Evolutionary conservation across 2,329 filamentous ascomycete genomes (phyloP).

Genomic region (Dactylonectria estremocensis): DNA sequence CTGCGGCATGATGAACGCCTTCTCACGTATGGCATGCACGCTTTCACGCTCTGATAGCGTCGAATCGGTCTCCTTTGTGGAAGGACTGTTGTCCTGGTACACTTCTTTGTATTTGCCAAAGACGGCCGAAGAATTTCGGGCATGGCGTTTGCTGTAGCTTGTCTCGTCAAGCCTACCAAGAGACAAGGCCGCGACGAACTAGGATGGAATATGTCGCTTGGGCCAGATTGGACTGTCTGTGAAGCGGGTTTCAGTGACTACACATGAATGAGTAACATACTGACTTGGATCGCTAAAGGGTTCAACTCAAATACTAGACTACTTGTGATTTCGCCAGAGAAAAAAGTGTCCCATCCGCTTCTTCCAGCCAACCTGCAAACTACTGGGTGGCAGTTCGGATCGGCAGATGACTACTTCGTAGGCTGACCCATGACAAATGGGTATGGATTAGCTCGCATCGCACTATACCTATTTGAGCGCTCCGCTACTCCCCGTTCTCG

Average conservation of each 20-base stretch:
- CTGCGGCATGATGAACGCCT: slow-evolving; percentile 58
- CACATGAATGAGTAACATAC: too few species aligned
- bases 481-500: background rate
- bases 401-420: too few species aligned
- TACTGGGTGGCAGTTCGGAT: too few species aligned
- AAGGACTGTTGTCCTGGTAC: slow-evolving; percentile 60
- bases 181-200: slow-evolving; percentile 60
- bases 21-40: slow-evolving; percentile 62
- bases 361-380: too few species aligned
- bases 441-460: too few species aligned
- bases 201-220: slow-evolving; percentile 27
- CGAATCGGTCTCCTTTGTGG: slow-evolving; percentile 59
- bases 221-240: too few species aligned
- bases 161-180: slow-evolving; percentile 53
- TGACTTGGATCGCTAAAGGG: too few species aligned
- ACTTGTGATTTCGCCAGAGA: too few species aligned
- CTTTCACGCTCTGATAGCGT: slow-evolving; percentile 59
- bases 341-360: too few species aligned
- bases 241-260: too few species aligned
- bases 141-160: slow-evolving; percentile 54
- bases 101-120: slow-evolving; percentile 58
- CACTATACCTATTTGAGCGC: background rate
- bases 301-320: too few species aligned
- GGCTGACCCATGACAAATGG: too few species aligned
- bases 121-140: slow-evolving; percentile 48